Conservation (phyloP, 305 asterid species). For the Lippia alba region DNA sequence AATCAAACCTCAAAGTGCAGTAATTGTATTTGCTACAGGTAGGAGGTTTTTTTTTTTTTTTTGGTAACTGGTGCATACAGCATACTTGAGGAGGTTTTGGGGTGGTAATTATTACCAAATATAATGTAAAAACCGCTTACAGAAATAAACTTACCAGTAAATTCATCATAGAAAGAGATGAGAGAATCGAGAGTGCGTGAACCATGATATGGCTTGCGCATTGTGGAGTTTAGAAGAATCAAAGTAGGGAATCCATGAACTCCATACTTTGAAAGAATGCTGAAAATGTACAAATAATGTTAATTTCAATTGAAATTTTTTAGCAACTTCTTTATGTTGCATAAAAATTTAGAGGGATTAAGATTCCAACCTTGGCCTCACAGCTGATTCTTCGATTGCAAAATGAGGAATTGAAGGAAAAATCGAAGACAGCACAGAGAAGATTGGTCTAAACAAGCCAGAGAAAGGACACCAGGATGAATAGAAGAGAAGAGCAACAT, state of each 20-base stretch:
- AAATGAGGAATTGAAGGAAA: slow-evolving; percentile 91
- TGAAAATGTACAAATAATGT: slow-evolving; percentile 46
- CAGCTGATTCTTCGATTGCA: slow-evolving; percentile 89
- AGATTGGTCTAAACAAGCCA: slow-evolving; percentile 61
- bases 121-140: too few relatives aligned
- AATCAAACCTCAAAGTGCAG: too few relatives aligned
- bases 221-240: slow-evolving; percentile 82
- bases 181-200: slow-evolving; percentile 86
- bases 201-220: slow-evolving; percentile 79
- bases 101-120: too few relatives aligned
- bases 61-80: too few relatives aligned
- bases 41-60: too few relatives aligned
- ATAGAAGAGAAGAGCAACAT: slow-evolving; percentile 86
- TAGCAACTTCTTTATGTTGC: slow-evolving; percentile 17
- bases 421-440: slow-evolving; percentile 71
- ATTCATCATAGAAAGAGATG: slow-evolving; percentile 63
- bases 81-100: too few relatives aligned
- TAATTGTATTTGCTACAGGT: too few relatives aligned
- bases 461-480: slow-evolving; percentile 99
- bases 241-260: slow-evolving; percentile 90
- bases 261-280: slow-evolving; percentile 93
- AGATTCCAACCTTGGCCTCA: slow-evolving; percentile 82
- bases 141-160: slow-evolving; percentile 63
- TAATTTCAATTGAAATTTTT: slow-evolving; percentile 24
- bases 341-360: slow-evolving; percentile 19